These are phyloP conservation scores for Fragaria iinumae DNA, from an alignment of 306 rosid species.

Conservation along the genomic window DNA sequence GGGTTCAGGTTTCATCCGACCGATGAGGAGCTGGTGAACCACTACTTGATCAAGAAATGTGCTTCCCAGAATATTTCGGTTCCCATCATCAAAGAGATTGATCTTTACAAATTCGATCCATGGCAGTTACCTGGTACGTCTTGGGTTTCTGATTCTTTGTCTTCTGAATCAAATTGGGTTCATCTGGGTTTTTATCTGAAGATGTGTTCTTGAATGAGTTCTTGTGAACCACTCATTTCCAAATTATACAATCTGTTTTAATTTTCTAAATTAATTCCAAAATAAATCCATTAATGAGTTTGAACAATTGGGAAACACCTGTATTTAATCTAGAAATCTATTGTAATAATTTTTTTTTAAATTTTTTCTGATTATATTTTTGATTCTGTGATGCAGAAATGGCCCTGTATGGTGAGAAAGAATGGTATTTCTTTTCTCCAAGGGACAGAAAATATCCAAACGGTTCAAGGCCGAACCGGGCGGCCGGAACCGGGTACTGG, in stretches of 20 bases:
- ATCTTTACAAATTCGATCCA: slow-evolving; percentile 84
- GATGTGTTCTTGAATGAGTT: background rate
- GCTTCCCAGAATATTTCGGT: slow-evolving; percentile 60
- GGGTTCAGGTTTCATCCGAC: slow-evolving; percentile 98
- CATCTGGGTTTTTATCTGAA: background rate
- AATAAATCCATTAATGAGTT: background rate
- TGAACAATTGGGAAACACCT: background rate
- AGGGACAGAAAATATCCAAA: slow-evolving; percentile 90
- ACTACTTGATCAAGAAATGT: slow-evolving; percentile 72
- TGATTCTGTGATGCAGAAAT: slow-evolving; percentile 34
- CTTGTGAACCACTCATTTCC: background rate
- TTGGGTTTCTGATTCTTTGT: background rate
- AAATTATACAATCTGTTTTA: background rate
- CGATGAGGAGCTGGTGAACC: slow-evolving; percentile 80
- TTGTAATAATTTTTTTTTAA: background rate
- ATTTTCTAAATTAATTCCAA: background rate
- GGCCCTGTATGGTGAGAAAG: slow-evolving; percentile 79
- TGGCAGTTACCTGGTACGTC: slow-evolving; percentile 86
- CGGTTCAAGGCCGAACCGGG: slow-evolving; percentile 93
- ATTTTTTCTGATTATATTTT: background rate
- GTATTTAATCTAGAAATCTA: background rate
- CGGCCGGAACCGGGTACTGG: slow-evolving; percentile 89
- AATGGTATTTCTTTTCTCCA: slow-evolving; percentile 96
- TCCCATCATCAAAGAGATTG: slow-evolving; percentile 81
- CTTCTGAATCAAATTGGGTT: background rate